Conservation (phyloP, 805 yeast genomes). For the Sungouiozyma ichnusensis region DNA sequence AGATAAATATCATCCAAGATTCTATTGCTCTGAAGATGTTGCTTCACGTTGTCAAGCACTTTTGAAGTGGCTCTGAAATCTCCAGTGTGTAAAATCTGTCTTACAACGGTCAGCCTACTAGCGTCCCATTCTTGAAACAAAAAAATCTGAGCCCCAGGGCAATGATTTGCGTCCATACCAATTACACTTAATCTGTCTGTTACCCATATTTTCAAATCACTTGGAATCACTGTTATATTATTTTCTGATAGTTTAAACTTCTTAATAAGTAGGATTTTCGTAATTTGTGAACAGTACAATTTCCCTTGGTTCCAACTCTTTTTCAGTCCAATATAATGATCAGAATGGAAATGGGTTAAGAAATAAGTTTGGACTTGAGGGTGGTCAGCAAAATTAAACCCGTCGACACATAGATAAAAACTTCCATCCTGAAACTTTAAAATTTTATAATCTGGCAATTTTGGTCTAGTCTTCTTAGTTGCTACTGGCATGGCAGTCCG, state of each 20-base stretch:
- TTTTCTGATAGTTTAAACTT: conserved; percentile 42
- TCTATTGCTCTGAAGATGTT: conserved; percentile 1
- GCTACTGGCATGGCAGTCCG: background rate
- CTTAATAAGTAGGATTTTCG: conserved; percentile 45
- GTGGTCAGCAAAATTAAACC: conserved; percentile 38
- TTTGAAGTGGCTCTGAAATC: conserved; percentile 70
- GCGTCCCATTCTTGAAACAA: conserved; percentile 41
- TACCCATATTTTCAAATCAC: conserved; percentile 32
- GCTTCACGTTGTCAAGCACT: conserved; percentile 7
- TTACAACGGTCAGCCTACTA: conserved; percentile 2
- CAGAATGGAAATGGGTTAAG: conserved; percentile 82
- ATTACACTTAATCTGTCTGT: conserved; percentile 43
- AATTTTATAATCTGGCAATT: conserved; percentile 47
- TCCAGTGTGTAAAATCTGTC: conserved; percentile 65
- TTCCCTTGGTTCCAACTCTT: conserved; percentile 66
- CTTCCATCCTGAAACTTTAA: conserved; percentile 31
- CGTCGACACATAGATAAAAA: conserved; percentile 50
- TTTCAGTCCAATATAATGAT: conserved; percentile 82
- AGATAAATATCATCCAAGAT: conserved; percentile 56
- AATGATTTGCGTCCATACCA: conserved; percentile 80
- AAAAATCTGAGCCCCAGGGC: conserved; percentile 89
- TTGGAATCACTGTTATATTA: conserved; percentile 32
- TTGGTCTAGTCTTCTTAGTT: conserved; percentile 12
- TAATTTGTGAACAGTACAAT: conserved; percentile 64
- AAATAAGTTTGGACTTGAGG: conserved; percentile 42